phyloP scores from a whole-genome alignment of 148 eudicot genomes.

The Rhododendron mucronatum region DNA sequence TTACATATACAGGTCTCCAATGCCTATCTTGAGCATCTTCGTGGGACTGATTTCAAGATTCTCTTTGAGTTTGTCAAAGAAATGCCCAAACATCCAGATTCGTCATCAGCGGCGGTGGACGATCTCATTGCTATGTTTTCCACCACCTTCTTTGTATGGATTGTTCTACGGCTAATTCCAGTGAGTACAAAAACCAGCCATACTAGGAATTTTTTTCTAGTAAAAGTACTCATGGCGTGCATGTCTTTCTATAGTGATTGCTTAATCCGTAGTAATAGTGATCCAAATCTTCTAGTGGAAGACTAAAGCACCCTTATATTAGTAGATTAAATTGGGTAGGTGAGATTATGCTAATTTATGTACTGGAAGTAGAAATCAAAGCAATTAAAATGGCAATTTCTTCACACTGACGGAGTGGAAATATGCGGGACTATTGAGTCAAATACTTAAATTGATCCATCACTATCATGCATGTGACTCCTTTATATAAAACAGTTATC shows the following conservation, averaged over 20 bases:
- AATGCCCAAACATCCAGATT: conserved; percentile 78
- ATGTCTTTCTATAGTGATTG: not conserved
- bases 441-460: not conserved
- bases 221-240: not conserved
- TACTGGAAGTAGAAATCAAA: too few species aligned
- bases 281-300: not conserved
- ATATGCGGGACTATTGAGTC: too few species aligned
- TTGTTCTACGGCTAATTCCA: conserved; percentile 63
- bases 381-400: too few species aligned
- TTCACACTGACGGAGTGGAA: too few species aligned
- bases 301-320: not conserved
- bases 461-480: not conserved
- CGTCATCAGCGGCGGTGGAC: conserved; percentile 15
- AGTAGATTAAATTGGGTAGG: too few species aligned
- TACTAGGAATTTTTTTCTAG: not conserved
- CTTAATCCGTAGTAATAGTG: not conserved
- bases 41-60: conserved; percentile 48
- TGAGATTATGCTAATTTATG: too few species aligned
- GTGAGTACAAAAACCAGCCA: conserved; percentile 19
- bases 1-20: conserved; percentile 61
- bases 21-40: conserved; percentile 61
- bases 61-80: conserved; percentile 76
- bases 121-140: conserved; percentile 64
- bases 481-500: not conserved
- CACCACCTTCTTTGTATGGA: conserved; percentile 68